Evolutionary conservation across 495 filamentous ascomycete genomes (phyloP), one percentile per base, ranked within the genome.

Genomic region (Annulohypoxylon nitens): DNA sequence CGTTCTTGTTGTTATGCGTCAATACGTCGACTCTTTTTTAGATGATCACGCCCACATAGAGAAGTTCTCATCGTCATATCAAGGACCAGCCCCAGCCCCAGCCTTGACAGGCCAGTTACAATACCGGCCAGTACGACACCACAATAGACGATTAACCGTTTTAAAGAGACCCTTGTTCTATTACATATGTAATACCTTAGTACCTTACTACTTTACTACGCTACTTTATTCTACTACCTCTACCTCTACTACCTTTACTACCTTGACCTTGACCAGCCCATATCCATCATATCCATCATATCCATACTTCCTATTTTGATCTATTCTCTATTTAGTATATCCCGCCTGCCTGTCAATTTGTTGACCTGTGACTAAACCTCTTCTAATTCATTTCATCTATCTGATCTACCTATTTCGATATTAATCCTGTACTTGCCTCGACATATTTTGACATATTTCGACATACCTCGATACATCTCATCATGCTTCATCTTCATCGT

Each of bases 251-350:
- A 26, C 48, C 45, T 14, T 26, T 20, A 23, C 20, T 26, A 20
- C 18, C 9, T 26, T 14, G 33, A 65, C 51, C 51, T 30, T 45
- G 55, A 41, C 43, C 43, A 48, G 45, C 47, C 61, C 65, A 41
- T 6, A 30, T 30, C 50, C 53, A 18, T 43, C 50, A 54, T 54
- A 33, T 3, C 11, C 7, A 39, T 6, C 7, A 3, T 39, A 3
- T 61, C 43, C 58, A 64, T 60, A 61, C 58, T 74, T 64, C 67
- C 62, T 67, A 67, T 64, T 67, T 69, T 10, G 66, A 66, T 70
- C 48, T 64, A 10, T 67, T 54, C 57, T 51, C 48, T 30, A 54
- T 54, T 33, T 33, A 33, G 50, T 33, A 43, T 69, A 50, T 70
- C 47, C 57, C 57, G 30, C 59, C 37, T 69, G 25, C 59, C 20